phyloP scores from a whole-genome alignment of 2,329 filamentous ascomycete species.

The Colletotrichum sp. region DNA sequence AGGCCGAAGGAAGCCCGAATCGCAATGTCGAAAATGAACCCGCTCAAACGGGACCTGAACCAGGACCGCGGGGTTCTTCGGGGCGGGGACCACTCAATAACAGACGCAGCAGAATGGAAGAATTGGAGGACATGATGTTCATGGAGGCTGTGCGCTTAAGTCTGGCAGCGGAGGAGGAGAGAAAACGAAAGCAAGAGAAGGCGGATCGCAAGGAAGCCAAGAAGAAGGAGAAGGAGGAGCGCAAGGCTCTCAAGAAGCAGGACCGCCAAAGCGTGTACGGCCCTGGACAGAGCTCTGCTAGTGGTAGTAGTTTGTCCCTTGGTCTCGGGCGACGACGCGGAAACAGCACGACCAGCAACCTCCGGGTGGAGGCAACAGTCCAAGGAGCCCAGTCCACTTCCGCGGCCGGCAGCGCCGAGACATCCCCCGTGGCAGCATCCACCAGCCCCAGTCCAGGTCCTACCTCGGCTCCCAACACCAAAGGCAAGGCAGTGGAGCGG shows the following conservation, averaged over 20 bases:
- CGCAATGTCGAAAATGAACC: conserved; percentile 27
- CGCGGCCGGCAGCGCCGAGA: background rate
- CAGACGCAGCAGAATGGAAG: conserved; percentile 69
- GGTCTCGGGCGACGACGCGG: conserved; percentile 63
- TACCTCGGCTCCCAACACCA: conserved; percentile 46
- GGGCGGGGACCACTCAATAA: conserved; percentile 28
- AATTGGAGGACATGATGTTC: conserved; percentile 98
- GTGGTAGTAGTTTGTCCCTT: conserved; percentile 69
- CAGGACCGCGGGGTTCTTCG: conserved; percentile 34
- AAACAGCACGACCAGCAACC: conserved; percentile 64
- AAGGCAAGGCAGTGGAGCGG: conserved; percentile 75
- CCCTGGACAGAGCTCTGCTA: conserved; percentile 53
- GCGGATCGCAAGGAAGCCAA: conserved; percentile 83
- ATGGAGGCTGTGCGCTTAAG: conserved; percentile 93
- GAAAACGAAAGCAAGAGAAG: conserved; percentile 85
- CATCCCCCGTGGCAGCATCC: conserved; percentile 34
- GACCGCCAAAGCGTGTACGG: conserved; percentile 40
- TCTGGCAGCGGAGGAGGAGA: conserved; percentile 90
- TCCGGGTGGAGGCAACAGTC: conserved; percentile 60
- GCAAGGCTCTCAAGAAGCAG: conserved; percentile 75
- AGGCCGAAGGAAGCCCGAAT: conserved; percentile 33
- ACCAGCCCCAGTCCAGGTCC: conserved; percentile 34
- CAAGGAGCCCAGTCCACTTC: conserved; percentile 40
- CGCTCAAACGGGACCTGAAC: conserved; percentile 35
- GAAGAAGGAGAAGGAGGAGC: conserved; percentile 82